Evolutionary conservation across 768 basidiomycete species (phyloP).

Genomic region (Agrocybe praecox): DNA sequence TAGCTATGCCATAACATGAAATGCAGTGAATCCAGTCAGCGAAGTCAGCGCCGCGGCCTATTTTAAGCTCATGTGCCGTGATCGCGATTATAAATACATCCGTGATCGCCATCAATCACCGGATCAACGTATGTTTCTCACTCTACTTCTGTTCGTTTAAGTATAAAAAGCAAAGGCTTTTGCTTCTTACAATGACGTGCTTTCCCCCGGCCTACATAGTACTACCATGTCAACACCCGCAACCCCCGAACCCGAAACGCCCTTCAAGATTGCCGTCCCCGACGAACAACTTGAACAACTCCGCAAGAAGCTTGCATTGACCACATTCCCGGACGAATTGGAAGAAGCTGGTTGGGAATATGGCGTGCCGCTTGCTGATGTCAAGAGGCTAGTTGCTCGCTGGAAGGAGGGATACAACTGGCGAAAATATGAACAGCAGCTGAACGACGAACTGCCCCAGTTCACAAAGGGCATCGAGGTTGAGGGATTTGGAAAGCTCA

Average conservation of each 20-base stretch:
- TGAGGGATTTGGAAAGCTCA: conserved; percentile 41
- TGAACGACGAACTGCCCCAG: conserved; percentile 57
- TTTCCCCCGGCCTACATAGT: neutral
- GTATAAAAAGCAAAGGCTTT: neutral
- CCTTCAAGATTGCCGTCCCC: conserved; percentile 51
- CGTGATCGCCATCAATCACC: no score
- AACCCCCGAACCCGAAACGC: neutral
- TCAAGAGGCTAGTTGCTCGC: conserved; percentile 46
- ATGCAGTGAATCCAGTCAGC: no score
- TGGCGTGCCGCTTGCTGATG: conserved; percentile 51
- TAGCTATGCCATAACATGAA: no score
- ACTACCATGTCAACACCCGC: neutral
- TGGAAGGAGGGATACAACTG: conserved; percentile 63
- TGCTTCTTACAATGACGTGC: neutral
- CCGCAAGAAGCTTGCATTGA: conserved; percentile 47
- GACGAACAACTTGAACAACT: conserved; percentile 42
- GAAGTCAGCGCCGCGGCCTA: no score
- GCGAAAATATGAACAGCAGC: conserved; percentile 47
- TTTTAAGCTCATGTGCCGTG: no score
- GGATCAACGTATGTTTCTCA: no score
- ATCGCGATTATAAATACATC: no score
- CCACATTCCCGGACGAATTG: conserved; percentile 59
- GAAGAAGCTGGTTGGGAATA: conserved; percentile 54
- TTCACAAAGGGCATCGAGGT: conserved; percentile 55
- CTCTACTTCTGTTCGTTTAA: no score